A percentile compares a stretch with the other conserved stretches of the same genome.
Evolutionary conservation across 768 basidiomycete genomes (phyloP).

Genomic region (Boletus fagicola): DNA sequence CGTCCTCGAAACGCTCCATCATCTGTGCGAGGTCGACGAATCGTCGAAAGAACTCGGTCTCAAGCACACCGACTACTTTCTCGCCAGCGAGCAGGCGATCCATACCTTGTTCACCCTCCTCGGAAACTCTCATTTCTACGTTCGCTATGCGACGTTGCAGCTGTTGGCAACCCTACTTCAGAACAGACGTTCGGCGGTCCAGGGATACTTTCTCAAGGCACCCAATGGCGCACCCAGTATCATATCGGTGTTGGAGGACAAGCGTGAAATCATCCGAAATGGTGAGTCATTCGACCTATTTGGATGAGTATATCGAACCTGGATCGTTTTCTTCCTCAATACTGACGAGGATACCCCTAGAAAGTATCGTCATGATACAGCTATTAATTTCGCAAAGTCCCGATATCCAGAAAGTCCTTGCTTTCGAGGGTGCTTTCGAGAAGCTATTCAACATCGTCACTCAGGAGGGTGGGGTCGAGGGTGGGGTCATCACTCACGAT

Average conservation of each 20-base stretch:
- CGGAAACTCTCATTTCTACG: conserved; percentile 76
- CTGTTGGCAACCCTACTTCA: conserved; percentile 75
- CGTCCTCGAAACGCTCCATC: conserved; percentile 81
- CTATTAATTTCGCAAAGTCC: conserved; percentile 79
- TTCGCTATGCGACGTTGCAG: conserved; percentile 81
- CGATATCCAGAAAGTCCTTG: conserved; percentile 94
- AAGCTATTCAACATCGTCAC: conserved; percentile 86
- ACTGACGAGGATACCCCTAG: conserved; percentile 39
- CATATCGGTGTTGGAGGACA: conserved; percentile 76
- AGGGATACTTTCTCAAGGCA: conserved; percentile 88
- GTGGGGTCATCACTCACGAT: conserved; percentile 81
- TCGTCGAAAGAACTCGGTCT: conserved; percentile 62
- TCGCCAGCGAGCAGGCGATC: conserved; percentile 66
- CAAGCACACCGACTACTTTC: conserved; percentile 77
- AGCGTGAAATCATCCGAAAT: conserved; percentile 84
- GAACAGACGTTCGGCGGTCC: conserved; percentile 78
- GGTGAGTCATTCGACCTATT: conserved; percentile 46
- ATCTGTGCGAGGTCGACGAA: conserved; percentile 81
- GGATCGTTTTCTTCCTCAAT: not conserved
- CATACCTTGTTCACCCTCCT: conserved; percentile 79
- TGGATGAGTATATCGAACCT: not conserved
- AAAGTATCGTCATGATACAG: conserved; percentile 82
- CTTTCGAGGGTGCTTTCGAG: conserved; percentile 97
- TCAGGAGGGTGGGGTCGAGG: conserved; percentile 89
- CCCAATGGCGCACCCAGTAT: conserved; percentile 73